These are phyloP conservation scores for Blakeslea trispora DNA, from an alignment of 371 early-diverging fungal genomes.

Conservation along the genomic window DNA sequence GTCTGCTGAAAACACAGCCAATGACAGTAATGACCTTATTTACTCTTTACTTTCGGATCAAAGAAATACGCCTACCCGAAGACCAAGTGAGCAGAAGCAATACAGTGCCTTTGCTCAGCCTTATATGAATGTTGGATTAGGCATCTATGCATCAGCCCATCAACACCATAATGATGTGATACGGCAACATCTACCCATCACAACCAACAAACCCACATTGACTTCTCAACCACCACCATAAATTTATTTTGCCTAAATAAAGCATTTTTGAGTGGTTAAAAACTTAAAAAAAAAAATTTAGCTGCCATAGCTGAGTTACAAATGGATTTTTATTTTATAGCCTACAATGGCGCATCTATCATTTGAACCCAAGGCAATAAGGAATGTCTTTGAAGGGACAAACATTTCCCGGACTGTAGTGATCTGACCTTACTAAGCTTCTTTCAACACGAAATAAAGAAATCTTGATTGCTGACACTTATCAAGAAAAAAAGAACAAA, in stretches of 20 bases:
- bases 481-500: no score
- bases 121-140: conserved; percentile 50
- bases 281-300: no score
- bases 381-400: no score
- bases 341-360: no score
- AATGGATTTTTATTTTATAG: no score
- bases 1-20: background rate
- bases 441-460: no score
- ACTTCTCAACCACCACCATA: conserved; percentile 16
- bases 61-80: conserved; percentile 7
- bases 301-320: no score
- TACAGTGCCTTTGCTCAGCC: conserved; percentile 9
- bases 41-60: conserved; percentile 20
- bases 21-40: conserved; percentile 19
- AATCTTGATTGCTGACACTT: no score
- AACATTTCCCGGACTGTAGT: no score
- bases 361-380: no score
- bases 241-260: background rate
- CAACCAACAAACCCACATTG: conserved; percentile 19
- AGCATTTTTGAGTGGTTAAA: no score
- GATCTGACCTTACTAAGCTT: no score
- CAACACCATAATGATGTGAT: conserved; percentile 56
- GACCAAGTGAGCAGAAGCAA: background rate
- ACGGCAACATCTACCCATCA: conserved; percentile 40
- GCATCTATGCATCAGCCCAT: conserved; percentile 56